Conservation (phyloP, 2,329 filamentous ascomycete genomes). For the Emmonsiellopsis sp. region DNA sequence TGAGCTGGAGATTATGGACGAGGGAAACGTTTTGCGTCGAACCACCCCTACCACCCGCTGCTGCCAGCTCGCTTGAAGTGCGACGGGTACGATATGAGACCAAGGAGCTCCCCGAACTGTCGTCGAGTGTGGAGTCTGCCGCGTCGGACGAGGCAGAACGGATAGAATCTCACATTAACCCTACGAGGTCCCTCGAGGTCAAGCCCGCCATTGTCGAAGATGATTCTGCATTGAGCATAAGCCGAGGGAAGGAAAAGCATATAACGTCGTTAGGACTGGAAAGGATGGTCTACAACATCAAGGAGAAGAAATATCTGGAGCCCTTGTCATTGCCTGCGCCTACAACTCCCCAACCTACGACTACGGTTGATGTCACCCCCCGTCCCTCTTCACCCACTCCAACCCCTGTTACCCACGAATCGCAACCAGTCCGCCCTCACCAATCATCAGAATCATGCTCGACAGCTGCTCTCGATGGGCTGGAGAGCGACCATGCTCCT, state of each 20-base stretch:
- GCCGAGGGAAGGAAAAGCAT: conserved; percentile 69
- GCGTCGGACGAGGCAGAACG: conserved; percentile 51
- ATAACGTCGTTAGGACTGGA: conserved; percentile 88
- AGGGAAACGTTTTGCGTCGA: conserved; percentile 86
- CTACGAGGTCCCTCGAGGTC: conserved; percentile 56
- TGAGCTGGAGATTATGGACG: conserved; percentile 94
- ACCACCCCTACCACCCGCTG: conserved; percentile 37
- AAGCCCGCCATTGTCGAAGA: conserved; percentile 41
- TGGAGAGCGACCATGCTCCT: conserved; percentile 35
- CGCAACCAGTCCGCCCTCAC: conserved; percentile 27
- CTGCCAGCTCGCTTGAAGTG: conserved; percentile 37
- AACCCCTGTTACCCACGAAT: conserved; percentile 21
- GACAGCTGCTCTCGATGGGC: conserved; percentile 40
- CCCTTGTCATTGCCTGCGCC: conserved; percentile 35
- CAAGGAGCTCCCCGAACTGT: conserved; percentile 61
- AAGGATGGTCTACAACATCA: conserved; percentile 88
- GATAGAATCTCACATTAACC: conserved; percentile 47
- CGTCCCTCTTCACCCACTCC: conserved; percentile 33
- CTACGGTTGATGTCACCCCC: conserved; percentile 31
- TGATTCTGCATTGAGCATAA: conserved; percentile 50
- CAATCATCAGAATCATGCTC: conserved; percentile 52
- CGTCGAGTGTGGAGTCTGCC: conserved; percentile 66
- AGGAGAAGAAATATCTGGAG: conserved; percentile 65
- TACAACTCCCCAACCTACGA: conserved; percentile 22
- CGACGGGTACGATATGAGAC: conserved; percentile 22